Conservation (phyloP, 2,329 filamentous ascomycete genomes). For the Penicillium hesseltinei region DNA sequence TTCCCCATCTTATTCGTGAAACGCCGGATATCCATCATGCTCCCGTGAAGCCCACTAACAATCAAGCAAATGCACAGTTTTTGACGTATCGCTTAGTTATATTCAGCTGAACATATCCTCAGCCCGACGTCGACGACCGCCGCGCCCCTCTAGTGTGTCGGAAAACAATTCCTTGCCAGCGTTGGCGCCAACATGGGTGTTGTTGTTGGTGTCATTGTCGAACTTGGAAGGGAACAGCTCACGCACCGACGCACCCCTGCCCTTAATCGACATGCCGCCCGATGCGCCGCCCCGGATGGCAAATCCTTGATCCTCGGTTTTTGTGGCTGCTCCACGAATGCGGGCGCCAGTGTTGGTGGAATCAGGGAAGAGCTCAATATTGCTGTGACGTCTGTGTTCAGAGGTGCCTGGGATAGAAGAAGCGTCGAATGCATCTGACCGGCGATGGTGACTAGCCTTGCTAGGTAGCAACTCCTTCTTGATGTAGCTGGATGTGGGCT, state of each 20-base stretch:
- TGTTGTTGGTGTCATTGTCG: conserved; percentile 25
- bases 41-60: conserved; percentile 3
- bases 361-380: conserved; percentile 43
- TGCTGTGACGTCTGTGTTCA: conserved; percentile 31
- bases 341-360: conserved; percentile 46
- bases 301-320: conserved; percentile 44
- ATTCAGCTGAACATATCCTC: conserved; percentile 69
- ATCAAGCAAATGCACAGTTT: conserved; percentile 2
- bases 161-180: conserved; percentile 68
- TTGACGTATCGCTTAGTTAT: not conserved
- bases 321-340: conserved; percentile 63
- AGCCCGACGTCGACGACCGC: conserved; percentile 62
- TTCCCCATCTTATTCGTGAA: conserved; percentile 8
- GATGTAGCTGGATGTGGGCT: conserved; percentile 42
- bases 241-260: conserved; percentile 62
- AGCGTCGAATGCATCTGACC: conserved; percentile 54
- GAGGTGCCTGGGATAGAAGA: conserved; percentile 35
- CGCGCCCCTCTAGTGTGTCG: conserved; percentile 58
- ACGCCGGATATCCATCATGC: conserved; percentile 20
- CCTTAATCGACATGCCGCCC: conserved; percentile 65
- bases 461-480: conserved; percentile 60
- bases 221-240: conserved; percentile 69
- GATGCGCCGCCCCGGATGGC: conserved; percentile 44
- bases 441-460: conserved; percentile 47
- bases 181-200: conserved; percentile 50